Evolutionary conservation across 805 yeast genomes (phyloP).

Genomic region (Lipomyces chichibuensis): DNA sequence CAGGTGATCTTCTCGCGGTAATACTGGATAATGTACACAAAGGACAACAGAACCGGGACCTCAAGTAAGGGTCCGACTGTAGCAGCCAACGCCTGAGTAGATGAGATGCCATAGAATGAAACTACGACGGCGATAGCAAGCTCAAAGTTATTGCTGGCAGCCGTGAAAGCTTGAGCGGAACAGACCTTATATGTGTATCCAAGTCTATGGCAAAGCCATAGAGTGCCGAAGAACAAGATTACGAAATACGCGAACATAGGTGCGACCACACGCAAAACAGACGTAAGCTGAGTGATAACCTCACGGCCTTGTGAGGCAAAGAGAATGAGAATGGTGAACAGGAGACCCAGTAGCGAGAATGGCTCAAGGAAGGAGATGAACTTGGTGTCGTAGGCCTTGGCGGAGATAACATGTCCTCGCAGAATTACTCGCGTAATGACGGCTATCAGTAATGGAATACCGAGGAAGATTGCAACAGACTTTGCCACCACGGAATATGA

Average conservation of each 20-base stretch:
- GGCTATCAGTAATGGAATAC: slow-evolving; percentile 56
- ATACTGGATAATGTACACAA: slow-evolving; percentile 36
- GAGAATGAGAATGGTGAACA: slow-evolving; percentile 55
- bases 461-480: slow-evolving; percentile 57
- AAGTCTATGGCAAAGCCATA: slow-evolving; percentile 47
- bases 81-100: slow-evolving; percentile 57
- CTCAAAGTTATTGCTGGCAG: slow-evolving; percentile 63
- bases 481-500: slow-evolving; percentile 52
- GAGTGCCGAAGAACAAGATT: slow-evolving; percentile 52
- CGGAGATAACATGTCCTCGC: slow-evolving; percentile 40
- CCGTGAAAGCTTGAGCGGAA: slow-evolving; percentile 58
- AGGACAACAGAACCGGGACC: slow-evolving; percentile 52
- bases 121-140: slow-evolving; percentile 58
- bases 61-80: slow-evolving; percentile 63
- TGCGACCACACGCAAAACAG: slow-evolving; percentile 54
- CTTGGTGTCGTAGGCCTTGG: slow-evolving; percentile 43
- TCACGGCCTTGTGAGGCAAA: slow-evolving; percentile 55
- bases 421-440: slow-evolving; percentile 45
- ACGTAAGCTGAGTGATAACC: slow-evolving; percentile 52
- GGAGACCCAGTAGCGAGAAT: slow-evolving; percentile 55
- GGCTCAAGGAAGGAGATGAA: slow-evolving; percentile 53
- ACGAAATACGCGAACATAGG: slow-evolving; percentile 55
- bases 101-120: slow-evolving; percentile 51
- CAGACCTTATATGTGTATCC: slow-evolving; percentile 45
- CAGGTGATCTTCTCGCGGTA: slow-evolving; percentile 18